A percentile compares a stretch with the other conserved stretches of the same genome.
Conservation (phyloP, 73 alveolate genomes). For the Tetrahymena malaccensis region DNA sequence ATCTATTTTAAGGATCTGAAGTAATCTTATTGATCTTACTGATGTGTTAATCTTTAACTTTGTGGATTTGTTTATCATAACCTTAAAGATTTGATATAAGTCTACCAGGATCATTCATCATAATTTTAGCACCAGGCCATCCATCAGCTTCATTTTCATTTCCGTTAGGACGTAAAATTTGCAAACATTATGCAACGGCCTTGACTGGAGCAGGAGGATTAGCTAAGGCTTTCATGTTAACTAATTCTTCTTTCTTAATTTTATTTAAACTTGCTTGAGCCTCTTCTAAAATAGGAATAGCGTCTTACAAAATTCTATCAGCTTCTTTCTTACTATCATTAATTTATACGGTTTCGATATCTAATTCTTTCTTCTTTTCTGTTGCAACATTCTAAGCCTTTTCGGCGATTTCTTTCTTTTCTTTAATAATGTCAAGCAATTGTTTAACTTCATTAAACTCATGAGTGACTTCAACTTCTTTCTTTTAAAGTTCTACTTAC, state of each 20-base stretch:
- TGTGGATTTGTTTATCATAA: conserved; percentile 42
- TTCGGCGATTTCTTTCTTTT: conserved; percentile 60
- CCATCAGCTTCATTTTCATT: conserved; percentile 57
- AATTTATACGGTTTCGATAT: conserved; percentile 49
- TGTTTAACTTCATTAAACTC: conserved; percentile 65
- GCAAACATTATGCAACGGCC: conserved; percentile 59
- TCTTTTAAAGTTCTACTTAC: conserved; percentile 59
- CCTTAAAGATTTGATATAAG: conserved; percentile 41
- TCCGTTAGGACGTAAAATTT: conserved; percentile 57
- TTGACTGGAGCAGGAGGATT: conserved; percentile 65
- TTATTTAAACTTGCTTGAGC: conserved; percentile 51
- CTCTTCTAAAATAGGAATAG: conserved; percentile 68
- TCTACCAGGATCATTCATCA: conserved; percentile 53
- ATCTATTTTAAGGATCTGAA: conserved; percentile 36
- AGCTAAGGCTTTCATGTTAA: conserved; percentile 51
- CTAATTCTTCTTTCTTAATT: conserved; percentile 46
- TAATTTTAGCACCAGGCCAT: conserved; percentile 67
- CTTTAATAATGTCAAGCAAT: conserved; percentile 65
- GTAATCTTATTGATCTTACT: conserved; percentile 15
- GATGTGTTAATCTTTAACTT: conserved; percentile 10
- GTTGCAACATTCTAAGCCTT: conserved; percentile 63
- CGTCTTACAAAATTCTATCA: conserved; percentile 61
- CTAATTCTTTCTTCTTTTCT: conserved; percentile 62
- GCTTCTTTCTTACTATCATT: conserved; percentile 68
- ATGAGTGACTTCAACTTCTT: conserved; percentile 67